A percentile compares a stretch with the other conserved stretches of the same genome.
Conservation (phyloP, 2,329 filamentous ascomycete species). For the Pseudocercospora fuligena region DNA sequence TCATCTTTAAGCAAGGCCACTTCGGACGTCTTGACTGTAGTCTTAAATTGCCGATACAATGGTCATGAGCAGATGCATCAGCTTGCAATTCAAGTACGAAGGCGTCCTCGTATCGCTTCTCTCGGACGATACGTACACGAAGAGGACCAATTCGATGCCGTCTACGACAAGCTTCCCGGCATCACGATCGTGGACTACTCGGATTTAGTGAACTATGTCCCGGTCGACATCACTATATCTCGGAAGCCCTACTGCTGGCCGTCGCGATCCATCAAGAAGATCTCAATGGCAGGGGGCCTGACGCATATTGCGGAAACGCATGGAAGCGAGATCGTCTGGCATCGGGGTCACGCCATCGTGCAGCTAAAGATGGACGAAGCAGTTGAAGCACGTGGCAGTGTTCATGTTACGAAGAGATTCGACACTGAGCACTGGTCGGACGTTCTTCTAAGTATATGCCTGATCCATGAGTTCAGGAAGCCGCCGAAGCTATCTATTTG, state of each 20-base stretch:
- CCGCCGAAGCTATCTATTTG: not conserved
- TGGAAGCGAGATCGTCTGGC: not conserved
- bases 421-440: not conserved
- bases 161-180: not conserved
- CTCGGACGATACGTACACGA: not conserved
- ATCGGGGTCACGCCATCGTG: not conserved
- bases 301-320: not conserved
- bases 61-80: not conserved
- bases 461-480: not conserved
- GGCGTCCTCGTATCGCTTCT: not conserved
- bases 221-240: not conserved
- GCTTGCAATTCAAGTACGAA: not conserved
- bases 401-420: not conserved
- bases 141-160: not conserved
- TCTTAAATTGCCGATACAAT: not conserved
- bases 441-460: not conserved
- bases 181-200: not conserved
- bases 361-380: not conserved
- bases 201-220: not conserved
- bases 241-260: not conserved
- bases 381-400: not conserved
- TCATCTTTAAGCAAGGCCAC: not conserved
- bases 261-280: not conserved
- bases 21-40: not conserved
- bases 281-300: not conserved